Conservation (phyloP, 2,329 filamentous ascomycete genomes). For the Magnaporthiopsis rhizophila region DNA sequence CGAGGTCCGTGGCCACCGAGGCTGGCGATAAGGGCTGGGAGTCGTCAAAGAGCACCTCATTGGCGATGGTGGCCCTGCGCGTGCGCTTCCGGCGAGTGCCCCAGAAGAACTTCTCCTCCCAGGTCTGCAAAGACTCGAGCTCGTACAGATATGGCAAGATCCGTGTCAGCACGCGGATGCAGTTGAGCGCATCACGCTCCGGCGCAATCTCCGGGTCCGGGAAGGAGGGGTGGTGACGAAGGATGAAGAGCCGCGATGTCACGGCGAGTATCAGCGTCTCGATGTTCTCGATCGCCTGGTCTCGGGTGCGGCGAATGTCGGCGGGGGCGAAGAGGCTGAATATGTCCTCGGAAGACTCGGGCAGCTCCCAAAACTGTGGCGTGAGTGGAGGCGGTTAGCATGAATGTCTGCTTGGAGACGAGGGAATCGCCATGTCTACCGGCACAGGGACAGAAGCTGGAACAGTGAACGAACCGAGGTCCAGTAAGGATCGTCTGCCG, state of each 20-base stretch:
- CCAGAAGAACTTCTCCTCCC: slow-evolving; percentile 97
- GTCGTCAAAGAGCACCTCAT: slow-evolving; percentile 81
- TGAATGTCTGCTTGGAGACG: not conserved
- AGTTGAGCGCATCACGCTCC: slow-evolving; percentile 88
- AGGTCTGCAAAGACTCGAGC: slow-evolving; percentile 68
- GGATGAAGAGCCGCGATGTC: slow-evolving; percentile 70
- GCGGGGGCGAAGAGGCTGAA: slow-evolving; percentile 90
- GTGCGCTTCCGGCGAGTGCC: slow-evolving; percentile 62
- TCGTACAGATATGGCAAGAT: slow-evolving; percentile 90
- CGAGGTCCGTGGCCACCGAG: slow-evolving; percentile 20
- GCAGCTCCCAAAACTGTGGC: slow-evolving; percentile 90
- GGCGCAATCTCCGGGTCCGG: slow-evolving; percentile 77
- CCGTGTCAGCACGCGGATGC: slow-evolving; percentile 81
- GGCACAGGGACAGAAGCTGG: too few relatives aligned
- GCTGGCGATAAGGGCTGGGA: slow-evolving; percentile 30
- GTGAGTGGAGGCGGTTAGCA: slow-evolving; percentile 8
- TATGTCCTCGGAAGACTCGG: slow-evolving; percentile 90
- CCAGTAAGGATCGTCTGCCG: slow-evolving; percentile 88
- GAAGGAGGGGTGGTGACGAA: slow-evolving; percentile 86
- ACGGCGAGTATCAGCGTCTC: slow-evolving; percentile 81
- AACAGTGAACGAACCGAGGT: slow-evolving; percentile 57
- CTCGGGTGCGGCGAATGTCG: slow-evolving; percentile 81
- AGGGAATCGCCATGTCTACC: too few relatives aligned
- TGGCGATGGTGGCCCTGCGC: slow-evolving; percentile 55
- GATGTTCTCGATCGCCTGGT: slow-evolving; percentile 76